Evolutionary conservation across 2,329 filamentous ascomycete species (phyloP), one percentile per base, ranked within the genome.

Genomic region (Alternaria novae-zelandiae): DNA sequence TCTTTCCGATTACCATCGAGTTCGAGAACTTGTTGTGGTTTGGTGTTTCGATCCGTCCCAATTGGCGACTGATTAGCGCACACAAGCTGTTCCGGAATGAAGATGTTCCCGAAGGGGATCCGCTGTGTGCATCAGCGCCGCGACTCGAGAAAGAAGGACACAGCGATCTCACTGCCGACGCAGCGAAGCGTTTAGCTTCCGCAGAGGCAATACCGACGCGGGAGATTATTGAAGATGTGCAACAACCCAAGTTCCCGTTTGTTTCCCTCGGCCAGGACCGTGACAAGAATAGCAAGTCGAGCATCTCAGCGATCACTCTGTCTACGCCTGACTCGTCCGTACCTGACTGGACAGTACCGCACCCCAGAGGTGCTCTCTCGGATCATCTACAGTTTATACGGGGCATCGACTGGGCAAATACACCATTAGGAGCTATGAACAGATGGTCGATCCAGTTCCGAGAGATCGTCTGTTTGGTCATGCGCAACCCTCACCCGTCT

Each of bases 381-480:
- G 74, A 77, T 8, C 75, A 80, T 50, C 51, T 76, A 20, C 59
- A 59, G 10, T 79, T 81, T 54, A 66, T 84, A 51, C 79, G 83
- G 25, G 80, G 71, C 21, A 72, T 85, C 15, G 80, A 86, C 67
- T 87, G 85, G 85, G 75, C 76, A 4, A 71, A 72, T 12, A 86
- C 84, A 1, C 79, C 82, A 3, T 72, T 87, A 1, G 86, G 86
- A 0, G 80, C 82, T 2, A 81, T 86, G 73, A 66, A 77, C 3
- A 72, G 70, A 55, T 87, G 86, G 85, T 78, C 82, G n/a, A 54
- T 77, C 6, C 78, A 82, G 21, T 80, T 87, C 21, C 83, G 84
- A 32, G 82, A 85, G 32, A 57, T 78, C 13, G 67, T 66, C 10
- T 78, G 78, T 54, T 43, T 79, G 5, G 50, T 79, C 10, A 76